phyloP scores from a whole-genome alignment of 495 filamentous ascomycete genomes.

The Aspergillus carlsbadensis region DNA sequence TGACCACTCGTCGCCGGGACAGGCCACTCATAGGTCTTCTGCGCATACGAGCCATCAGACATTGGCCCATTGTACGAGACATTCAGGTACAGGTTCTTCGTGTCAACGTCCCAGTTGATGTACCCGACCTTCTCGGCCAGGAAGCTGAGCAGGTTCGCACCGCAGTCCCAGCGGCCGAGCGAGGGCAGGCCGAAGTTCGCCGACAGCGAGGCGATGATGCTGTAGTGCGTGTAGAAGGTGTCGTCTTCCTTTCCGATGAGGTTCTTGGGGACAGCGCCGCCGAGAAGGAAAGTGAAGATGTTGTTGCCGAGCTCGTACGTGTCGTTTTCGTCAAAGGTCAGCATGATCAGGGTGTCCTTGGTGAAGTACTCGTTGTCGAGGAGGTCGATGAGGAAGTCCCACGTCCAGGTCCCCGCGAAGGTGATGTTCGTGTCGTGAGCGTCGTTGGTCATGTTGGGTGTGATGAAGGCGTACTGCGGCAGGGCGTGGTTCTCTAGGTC shows the following conservation, averaged over 20 bases:
- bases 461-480: conserved; percentile 74
- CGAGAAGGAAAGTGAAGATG: conserved; percentile 60
- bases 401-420: conserved; percentile 57
- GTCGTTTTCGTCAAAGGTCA: conserved; percentile 68
- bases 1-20: conserved; percentile 37
- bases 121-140: conserved; percentile 53
- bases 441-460: conserved; percentile 73
- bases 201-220: conserved; percentile 60
- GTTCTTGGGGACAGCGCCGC: conserved; percentile 57
- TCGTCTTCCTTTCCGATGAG: conserved; percentile 61
- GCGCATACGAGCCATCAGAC: conserved; percentile 29
- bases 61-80: conserved; percentile 46
- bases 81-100: conserved; percentile 43
- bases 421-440: conserved; percentile 69
- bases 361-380: conserved; percentile 65
- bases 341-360: conserved; percentile 60
- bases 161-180: conserved; percentile 63
- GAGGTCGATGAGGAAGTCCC: conserved; percentile 58
- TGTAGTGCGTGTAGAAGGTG: conserved; percentile 74
- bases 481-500: conserved; percentile 56
- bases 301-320: conserved; percentile 55
- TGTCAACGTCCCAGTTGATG: conserved; percentile 39
- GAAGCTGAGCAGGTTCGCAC: conserved; percentile 61
- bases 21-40: conserved; percentile 39
- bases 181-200: conserved; percentile 66